phyloP scores from a whole-genome alignment of 345 rosid species.

The Ceriops zippeliana region DNA sequence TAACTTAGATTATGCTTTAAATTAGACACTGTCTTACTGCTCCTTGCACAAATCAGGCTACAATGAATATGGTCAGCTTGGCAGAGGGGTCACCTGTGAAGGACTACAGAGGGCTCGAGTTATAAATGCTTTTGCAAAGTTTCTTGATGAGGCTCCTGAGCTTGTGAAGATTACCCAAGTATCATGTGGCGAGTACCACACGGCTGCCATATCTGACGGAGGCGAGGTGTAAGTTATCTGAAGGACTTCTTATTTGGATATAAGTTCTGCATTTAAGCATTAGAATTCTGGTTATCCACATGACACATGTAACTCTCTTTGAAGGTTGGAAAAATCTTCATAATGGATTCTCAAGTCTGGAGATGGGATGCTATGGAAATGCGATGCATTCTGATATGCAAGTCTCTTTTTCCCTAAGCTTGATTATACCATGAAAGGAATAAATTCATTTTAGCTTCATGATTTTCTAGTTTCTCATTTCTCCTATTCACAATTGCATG shows the following conservation, averaged over 20 bases:
- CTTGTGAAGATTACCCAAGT: constrained; percentile 78
- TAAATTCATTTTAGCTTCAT: constrained; percentile 1
- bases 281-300: constrained; percentile 44
- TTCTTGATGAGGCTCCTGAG: constrained; percentile 96
- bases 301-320: constrained; percentile 46
- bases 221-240: constrained; percentile 96
- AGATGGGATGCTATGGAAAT: constrained; percentile 59
- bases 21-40: constrained; percentile 15
- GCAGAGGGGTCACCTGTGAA: constrained; percentile 94
- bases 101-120: constrained; percentile 82
- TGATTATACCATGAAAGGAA: constrained; percentile 12
- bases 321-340: constrained; percentile 50
- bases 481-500: not conserved
- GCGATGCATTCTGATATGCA: constrained; percentile 58
- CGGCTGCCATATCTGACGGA: constrained; percentile 80
- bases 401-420: constrained; percentile 55
- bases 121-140: constrained; percentile 72
- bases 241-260: constrained; percentile 42
- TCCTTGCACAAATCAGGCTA: constrained; percentile 59
- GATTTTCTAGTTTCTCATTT: not conserved
- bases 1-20: constrained; percentile 16
- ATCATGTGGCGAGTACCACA: constrained; percentile 96
- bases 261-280: constrained; percentile 42
- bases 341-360: constrained; percentile 46
- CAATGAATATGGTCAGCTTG: constrained; percentile 95